Evolutionary conservation across 352 stramenopile genomes (phyloP).

Genomic region (Phytophthora fragariae): DNA sequence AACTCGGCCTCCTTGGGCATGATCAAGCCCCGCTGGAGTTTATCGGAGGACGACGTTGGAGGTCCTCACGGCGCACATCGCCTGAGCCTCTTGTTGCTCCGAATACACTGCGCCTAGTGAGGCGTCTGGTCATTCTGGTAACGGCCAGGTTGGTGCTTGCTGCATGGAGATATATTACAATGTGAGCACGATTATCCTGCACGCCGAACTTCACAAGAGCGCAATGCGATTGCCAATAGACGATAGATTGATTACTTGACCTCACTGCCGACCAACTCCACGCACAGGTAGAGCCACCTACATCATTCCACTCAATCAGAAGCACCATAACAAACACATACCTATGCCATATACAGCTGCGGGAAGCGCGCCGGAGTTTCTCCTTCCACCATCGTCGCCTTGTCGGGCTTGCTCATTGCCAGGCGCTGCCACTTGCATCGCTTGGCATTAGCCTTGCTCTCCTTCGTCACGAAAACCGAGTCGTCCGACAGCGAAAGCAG

Average conservation of each 20-base stretch:
- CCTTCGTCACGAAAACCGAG: constrained; percentile 48
- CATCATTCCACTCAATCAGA: constrained; percentile 23
- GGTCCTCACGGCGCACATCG: constrained; percentile 11
- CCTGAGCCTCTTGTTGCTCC: constrained; percentile 5
- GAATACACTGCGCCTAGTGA: neutral
- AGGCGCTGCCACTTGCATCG: constrained; percentile 63
- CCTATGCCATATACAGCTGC: constrained; percentile 43
- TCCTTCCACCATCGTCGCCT: constrained; percentile 34
- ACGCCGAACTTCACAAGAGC: neutral
- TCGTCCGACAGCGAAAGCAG: constrained; percentile 58
- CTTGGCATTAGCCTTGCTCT: constrained; percentile 47
- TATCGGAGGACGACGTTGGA: constrained; percentile 9
- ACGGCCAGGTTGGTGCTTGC: constrained; percentile 13
- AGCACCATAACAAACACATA: constrained; percentile 24
- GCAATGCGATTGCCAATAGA: constrained; percentile 2
- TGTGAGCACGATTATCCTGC: neutral
- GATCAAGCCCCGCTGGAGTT: neutral
- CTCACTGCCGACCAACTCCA: constrained; percentile 4
- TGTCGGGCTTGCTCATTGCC: constrained; percentile 45
- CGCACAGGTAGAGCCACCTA: constrained; percentile 1
- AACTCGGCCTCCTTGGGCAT: constrained; percentile 37
- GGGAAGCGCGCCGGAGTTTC: constrained; percentile 46
- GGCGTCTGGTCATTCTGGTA: constrained; percentile 21
- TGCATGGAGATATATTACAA: neutral
- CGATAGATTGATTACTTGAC: constrained; percentile 36